Evolutionary conservation across 257 asterid genomes (phyloP).

Genomic region (Solanum peruvianum): DNA sequence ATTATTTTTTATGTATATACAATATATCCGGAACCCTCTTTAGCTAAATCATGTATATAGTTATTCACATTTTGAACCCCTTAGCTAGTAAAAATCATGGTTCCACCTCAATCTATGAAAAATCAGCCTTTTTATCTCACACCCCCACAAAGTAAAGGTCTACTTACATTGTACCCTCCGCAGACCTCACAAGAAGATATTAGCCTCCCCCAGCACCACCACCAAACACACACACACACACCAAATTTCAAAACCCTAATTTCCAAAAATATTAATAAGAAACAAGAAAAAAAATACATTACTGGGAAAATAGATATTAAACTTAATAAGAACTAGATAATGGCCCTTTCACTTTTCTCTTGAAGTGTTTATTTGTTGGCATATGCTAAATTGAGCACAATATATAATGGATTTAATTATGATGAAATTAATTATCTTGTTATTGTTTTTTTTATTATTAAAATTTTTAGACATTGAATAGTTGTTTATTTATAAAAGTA

Average conservation of each 20-base stretch:
- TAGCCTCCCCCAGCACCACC: too few species aligned
- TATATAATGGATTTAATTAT: background rate
- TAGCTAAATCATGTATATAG: background rate
- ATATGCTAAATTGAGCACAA: background rate
- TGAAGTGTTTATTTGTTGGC: background rate
- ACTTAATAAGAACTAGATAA: background rate
- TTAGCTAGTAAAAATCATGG: background rate
- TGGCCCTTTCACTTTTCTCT: background rate
- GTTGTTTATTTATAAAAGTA: too few species aligned
- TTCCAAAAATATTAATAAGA: background rate
- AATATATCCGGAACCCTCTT: background rate
- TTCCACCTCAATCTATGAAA: background rate
- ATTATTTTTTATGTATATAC: background rate
- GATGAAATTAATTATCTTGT: background rate
- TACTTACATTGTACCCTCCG: background rate
- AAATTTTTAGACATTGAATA: too few species aligned
- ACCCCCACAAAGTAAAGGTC: too few species aligned
- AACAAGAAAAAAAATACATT: background rate
- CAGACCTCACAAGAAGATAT: accelerated
- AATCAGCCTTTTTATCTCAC: too few species aligned
- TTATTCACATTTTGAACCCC: background rate
- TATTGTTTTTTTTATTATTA: too few species aligned
- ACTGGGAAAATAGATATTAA: background rate
- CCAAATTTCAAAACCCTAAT: background rate
- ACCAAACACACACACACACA: background rate